Evolutionary conservation across 345 rosid species (phyloP).

Genomic region (Garcia nutans): DNA sequence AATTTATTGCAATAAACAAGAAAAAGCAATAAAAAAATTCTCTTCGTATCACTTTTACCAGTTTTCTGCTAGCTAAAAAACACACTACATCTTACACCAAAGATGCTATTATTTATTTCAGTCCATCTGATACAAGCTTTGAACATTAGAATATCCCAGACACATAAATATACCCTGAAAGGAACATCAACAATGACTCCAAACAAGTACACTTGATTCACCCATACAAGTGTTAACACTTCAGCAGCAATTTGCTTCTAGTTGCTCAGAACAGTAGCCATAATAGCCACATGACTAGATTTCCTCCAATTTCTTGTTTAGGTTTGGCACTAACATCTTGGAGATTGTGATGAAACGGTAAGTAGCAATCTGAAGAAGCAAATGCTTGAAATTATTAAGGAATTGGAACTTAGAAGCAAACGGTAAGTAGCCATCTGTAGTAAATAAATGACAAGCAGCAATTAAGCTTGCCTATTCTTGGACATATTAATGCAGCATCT

Average conservation of each 20-base stretch:
- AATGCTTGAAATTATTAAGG: neutral
- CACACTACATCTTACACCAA: neutral
- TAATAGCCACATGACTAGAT: neutral
- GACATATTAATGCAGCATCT: constrained; percentile 48
- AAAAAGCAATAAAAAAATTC: neutral
- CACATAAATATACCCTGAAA: constrained; percentile 18
- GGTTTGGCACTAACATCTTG: neutral
- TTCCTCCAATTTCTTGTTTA: constrained; percentile 7
- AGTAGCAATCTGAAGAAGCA: constrained; percentile 20
- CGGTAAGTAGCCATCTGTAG: neutral
- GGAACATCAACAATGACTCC: neutral
- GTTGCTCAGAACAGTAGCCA: constrained; percentile 1
- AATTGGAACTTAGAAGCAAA: constrained; percentile 3
- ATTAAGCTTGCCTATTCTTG: constrained; percentile 23
- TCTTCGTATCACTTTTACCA: neutral
- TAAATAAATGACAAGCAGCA: neutral
- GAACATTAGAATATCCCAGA: constrained; percentile 1
- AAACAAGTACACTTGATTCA: constrained; percentile 9
- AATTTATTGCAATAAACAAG: too few relatives aligned
- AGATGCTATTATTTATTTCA: neutral
- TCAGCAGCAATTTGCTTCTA: constrained; percentile 12
- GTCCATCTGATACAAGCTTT: constrained; percentile 8
- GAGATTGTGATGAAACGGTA: constrained; percentile 7
- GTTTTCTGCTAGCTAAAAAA: neutral
- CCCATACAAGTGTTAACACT: neutral